Evolutionary conservation across 2,329 filamentous ascomycete species (phyloP), one percentile per base, ranked within the genome.

Genomic region (Penicillium hordei): DNA sequence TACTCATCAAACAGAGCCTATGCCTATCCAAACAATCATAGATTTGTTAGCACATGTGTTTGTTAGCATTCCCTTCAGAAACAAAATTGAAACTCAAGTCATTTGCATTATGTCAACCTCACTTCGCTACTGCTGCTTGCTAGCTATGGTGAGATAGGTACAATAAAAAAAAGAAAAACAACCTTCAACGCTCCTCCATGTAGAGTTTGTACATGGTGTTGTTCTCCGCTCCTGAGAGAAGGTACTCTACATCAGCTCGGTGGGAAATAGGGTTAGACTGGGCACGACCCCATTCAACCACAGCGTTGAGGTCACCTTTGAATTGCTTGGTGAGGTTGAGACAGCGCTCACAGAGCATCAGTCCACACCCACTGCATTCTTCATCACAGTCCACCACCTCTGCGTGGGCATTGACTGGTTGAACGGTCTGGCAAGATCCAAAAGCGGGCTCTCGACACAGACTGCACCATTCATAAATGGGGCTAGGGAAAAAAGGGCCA

Each of bases 361-460:
- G 55, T 0, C 71, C 70, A 45, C 72, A 74, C 0, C 72, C 69
- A 8, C 8, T 17, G 7, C n/a, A 31, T 27, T 43, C 29, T 19
- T 29, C 25, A 7, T 48, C 52, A 15, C 33, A 40, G 10, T 54
- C 27, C 19, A 54, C 36, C 6, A 38, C 33, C 4, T 29, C 42
- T 0, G 34, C 52, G 5, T 48, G 25, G 13, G n/a, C 54, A 39
- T 59, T 52, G 0, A 60, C 25, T 0, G 25, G 21, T n/a, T 69
- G 63, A 5, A 48, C 29, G 0, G 56, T 56, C 5, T 58, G 45
- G 52, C 78, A 81, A 21, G 64, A 63, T 38, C 72, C 75, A 3
- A 68, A 69, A 0, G 77, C 78, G 1, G 75, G 70, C 12, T 65
- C 65, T 3, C 72, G 70, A 51, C 79, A 81, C 1, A 81, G 48